Conservation (phyloP, 306 rosid species). For the Castanospermum australe region DNA sequence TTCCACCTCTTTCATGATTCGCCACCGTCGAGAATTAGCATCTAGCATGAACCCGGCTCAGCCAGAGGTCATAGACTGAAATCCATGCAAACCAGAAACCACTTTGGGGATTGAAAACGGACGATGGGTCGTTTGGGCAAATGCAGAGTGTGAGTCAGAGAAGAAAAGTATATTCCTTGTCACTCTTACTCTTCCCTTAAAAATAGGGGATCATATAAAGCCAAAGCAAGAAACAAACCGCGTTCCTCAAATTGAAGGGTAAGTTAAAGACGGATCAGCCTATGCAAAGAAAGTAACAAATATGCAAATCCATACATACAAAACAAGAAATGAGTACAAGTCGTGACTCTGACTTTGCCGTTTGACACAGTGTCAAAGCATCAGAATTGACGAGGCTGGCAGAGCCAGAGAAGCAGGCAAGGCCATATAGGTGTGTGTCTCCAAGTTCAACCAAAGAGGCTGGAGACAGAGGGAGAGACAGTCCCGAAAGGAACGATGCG, state of each 20-base stretch:
- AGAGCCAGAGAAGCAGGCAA: constrained; percentile 34
- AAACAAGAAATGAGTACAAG: background rate
- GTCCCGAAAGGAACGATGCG: background rate
- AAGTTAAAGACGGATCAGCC: constrained; percentile 25
- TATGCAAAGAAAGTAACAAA: constrained; percentile 19
- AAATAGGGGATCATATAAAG: constrained; percentile 10
- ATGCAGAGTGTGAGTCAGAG: background rate
- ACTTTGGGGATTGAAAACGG: background rate
- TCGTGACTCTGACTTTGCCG: background rate
- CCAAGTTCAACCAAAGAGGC: constrained; percentile 33
- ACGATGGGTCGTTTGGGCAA: constrained; percentile 3
- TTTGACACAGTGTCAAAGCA: background rate
- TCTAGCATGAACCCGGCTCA: background rate
- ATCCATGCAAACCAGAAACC: background rate
- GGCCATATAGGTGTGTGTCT: constrained; percentile 22
- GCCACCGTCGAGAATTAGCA: background rate
- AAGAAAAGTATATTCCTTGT: constrained; percentile 12
- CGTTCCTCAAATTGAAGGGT: background rate
- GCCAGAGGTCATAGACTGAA: background rate
- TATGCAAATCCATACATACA: background rate
- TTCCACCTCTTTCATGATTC: background rate
- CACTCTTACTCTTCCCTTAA: constrained; percentile 2
- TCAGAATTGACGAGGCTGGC: background rate
- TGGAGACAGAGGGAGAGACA: constrained; percentile 5
- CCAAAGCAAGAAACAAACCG: constrained; percentile 17